Evolutionary conservation across 345 rosid genomes (phyloP).

Genomic region (Draba incana): DNA sequence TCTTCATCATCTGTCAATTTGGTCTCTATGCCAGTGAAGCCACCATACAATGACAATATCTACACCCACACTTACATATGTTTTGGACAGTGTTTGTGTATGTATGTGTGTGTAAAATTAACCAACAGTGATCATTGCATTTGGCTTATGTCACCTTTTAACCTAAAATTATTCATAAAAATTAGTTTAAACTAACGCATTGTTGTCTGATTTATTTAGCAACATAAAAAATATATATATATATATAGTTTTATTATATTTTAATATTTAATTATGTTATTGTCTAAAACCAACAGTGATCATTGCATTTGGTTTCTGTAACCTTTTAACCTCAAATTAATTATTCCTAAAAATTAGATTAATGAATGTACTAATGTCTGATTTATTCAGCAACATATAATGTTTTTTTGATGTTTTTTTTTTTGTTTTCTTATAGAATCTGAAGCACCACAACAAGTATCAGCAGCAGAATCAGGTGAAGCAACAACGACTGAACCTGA

Average conservation of each 20-base stretch:
- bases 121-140: slow-evolving; percentile 34
- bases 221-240: too few relatives aligned
- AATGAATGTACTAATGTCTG: not conserved
- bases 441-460: slow-evolving; percentile 48
- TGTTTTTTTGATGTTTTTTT: not conserved
- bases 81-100: slow-evolving; percentile 19
- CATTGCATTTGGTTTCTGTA: slow-evolving; percentile 43
- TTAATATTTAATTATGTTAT: too few relatives aligned
- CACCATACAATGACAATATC: slow-evolving; percentile 40
- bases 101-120: not conserved
- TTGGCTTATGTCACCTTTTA: slow-evolving; percentile 36
- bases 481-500: slow-evolving; percentile 43
- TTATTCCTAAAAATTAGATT: slow-evolving; percentile 29
- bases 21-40: slow-evolving; percentile 41
- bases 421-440: slow-evolving; percentile 45
- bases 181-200: slow-evolving; percentile 32
- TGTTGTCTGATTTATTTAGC: not conserved
- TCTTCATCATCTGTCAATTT: slow-evolving; percentile 37
- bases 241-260: too few relatives aligned
- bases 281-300: slow-evolving; percentile 18
- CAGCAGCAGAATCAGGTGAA: slow-evolving; percentile 48
- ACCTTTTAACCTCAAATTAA: not conserved
- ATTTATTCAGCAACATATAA: not conserved
- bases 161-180: slow-evolving; percentile 3
- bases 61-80: not conserved